These are phyloP conservation scores for Physcomitrellopsis africana DNA, from an alignment of 225 moss, liverwort and hornwort species.

Conservation along the genomic window DNA sequence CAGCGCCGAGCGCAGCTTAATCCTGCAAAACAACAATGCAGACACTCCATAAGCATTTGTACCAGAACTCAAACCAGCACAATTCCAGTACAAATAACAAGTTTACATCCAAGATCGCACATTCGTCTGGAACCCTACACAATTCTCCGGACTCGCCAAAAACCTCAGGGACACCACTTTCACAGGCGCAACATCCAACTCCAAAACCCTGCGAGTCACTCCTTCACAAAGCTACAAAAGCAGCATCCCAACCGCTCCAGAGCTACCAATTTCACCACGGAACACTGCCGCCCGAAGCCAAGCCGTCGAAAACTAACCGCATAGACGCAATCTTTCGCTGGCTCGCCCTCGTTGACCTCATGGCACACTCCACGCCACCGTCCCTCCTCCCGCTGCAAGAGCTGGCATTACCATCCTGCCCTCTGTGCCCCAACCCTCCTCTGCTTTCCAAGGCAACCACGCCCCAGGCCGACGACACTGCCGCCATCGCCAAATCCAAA, in stretches of 20 bases:
- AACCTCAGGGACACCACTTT: not conserved
- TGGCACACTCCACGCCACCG: constrained; percentile 26
- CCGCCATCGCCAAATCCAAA: constrained; percentile 40
- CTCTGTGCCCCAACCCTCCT: not conserved
- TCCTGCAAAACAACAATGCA: constrained; percentile 23
- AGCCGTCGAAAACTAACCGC: constrained; percentile 28
- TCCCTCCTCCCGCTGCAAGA: constrained; percentile 23
- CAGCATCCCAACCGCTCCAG: too few species aligned
- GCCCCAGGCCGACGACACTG: constrained; percentile 45
- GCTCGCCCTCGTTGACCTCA: constrained; percentile 8
- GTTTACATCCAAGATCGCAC: not conserved
- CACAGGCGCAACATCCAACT: not conserved
- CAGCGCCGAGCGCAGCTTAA: constrained; percentile 15
- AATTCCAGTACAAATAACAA: not conserved
- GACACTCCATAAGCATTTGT: constrained; percentile 6
- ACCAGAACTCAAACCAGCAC: not conserved
- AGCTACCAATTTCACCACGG: not conserved
- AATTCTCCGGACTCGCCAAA: not conserved
- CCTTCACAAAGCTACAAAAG: not conserved
- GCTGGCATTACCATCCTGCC: constrained; percentile 29
- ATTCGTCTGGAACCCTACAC: not conserved
- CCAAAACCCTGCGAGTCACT: constrained; percentile 36
- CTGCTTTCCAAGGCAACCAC: constrained; percentile 31
- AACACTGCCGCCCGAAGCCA: not conserved
- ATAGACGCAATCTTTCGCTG: constrained; percentile 21